Conservation (phyloP, 2,329 filamentous ascomycete genomes). For the Sporothrix inflata region DNA sequence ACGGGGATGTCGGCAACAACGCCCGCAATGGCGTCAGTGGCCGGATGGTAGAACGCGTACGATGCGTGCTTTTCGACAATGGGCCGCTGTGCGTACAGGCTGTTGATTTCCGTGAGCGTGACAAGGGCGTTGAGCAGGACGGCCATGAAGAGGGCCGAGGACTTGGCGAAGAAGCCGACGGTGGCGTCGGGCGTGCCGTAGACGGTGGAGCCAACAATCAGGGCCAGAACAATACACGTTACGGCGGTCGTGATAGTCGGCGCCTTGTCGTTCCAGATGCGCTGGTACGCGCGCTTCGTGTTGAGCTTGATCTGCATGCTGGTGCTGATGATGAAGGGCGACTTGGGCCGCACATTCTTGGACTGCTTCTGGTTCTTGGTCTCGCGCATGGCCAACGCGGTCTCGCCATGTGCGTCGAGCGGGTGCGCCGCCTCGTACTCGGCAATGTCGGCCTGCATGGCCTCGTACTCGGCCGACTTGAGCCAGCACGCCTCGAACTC, state of each 20-base stretch:
- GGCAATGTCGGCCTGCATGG: conserved; percentile 56
- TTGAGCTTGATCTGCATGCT: conserved; percentile 53
- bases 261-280: conserved; percentile 74
- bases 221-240: conserved; percentile 67
- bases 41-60: conserved; percentile 93
- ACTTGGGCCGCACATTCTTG: conserved; percentile 70
- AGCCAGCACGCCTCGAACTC: conserved; percentile 64
- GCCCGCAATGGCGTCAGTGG: conserved; percentile 80
- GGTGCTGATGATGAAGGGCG: conserved; percentile 74
- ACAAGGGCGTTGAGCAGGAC: conserved; percentile 84
- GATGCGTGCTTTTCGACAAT: conserved; percentile 89
- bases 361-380: conserved; percentile 62
- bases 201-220: conserved; percentile 33
- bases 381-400: conserved; percentile 50
- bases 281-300: conserved; percentile 74
- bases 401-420: conserved; percentile 50
- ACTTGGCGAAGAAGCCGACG: conserved; percentile 60
- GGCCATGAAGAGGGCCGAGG: conserved; percentile 83
- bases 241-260: conserved; percentile 79
- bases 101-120: conserved; percentile 80
- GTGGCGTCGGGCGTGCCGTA: conserved; percentile 33
- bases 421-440: conserved; percentile 57
- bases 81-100: conserved; percentile 82
- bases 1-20: conserved; percentile 86
- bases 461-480: conserved; percentile 55